A percentile compares a stretch with the other conserved stretches of the same genome.
Conservation (phyloP, 192 early-diverging fungal genomes). For the Entophlyctis helioformis region DNA sequence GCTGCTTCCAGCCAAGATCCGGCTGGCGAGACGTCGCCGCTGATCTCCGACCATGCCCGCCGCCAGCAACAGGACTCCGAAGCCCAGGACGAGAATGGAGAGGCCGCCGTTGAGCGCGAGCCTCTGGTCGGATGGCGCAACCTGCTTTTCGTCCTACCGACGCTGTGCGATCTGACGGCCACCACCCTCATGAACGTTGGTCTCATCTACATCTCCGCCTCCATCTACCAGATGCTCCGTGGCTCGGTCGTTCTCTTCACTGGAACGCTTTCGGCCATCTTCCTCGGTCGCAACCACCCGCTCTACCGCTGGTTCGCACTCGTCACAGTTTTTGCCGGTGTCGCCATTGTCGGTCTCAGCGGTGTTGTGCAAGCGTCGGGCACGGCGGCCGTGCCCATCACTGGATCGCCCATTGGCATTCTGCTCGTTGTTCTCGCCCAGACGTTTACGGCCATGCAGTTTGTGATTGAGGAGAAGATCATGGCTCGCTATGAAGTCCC, state of each 20-base stretch:
- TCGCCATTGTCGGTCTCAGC: constrained; percentile 71
- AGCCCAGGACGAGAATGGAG: constrained; percentile 6
- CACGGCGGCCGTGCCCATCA: not conserved
- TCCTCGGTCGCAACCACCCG: constrained; percentile 67
- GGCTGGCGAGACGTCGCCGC: constrained; percentile 8
- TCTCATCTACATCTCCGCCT: constrained; percentile 79
- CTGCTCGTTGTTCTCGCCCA: constrained; percentile 80
- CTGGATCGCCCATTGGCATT: constrained; percentile 59
- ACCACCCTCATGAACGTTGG: constrained; percentile 95
- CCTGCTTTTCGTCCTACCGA: constrained; percentile 64
- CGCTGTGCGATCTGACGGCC: constrained; percentile 65
- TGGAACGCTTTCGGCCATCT: constrained; percentile 74
- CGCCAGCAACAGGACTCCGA: not conserved
- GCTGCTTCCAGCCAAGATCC: too few species aligned
- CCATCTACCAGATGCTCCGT: constrained; percentile 92
- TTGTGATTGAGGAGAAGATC: constrained; percentile 94
- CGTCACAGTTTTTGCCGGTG: constrained; percentile 66
- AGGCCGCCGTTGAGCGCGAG: constrained; percentile 1
- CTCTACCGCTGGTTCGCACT: constrained; percentile 77
- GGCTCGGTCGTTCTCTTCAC: constrained; percentile 95
- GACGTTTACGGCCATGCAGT: constrained; percentile 85
- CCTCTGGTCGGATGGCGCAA: constrained; percentile 42
- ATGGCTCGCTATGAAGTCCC: constrained; percentile 65
- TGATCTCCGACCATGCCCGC: constrained; percentile 4
- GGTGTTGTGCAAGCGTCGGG: constrained; percentile 10